A percentile compares a stretch with the other conserved stretches of the same genome.
These are phyloP conservation scores for Candida cerambycidarum DNA, from an alignment of 805 yeast species.

Conservation along the genomic window DNA sequence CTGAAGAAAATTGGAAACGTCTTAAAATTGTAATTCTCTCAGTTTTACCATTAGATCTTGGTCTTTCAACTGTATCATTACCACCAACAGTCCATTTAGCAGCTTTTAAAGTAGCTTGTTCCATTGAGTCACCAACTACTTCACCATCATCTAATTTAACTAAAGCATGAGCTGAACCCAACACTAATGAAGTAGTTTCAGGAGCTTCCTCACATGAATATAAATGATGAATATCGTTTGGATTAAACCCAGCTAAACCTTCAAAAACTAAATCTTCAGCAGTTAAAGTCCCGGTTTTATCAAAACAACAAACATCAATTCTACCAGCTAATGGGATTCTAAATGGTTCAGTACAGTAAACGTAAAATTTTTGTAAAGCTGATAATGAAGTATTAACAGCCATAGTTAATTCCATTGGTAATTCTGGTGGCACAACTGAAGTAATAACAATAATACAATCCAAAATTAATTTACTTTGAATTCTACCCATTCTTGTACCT, in stretches of 20 bases:
- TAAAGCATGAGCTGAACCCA: constrained; percentile 95
- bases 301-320: constrained; percentile 97
- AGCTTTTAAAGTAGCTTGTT: constrained; percentile 88
- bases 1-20: constrained; percentile 95
- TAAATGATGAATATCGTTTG: constrained; percentile 53
- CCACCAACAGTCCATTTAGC: constrained; percentile 80
- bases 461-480: constrained; percentile 86
- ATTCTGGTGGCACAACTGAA: constrained; percentile 97
- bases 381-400: constrained; percentile 92
- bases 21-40: constrained; percentile 72
- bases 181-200: constrained; percentile 60
- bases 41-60: constrained; percentile 24
- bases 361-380: constrained; percentile 81
- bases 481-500: constrained; percentile 94
- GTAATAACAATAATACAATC: constrained; percentile 96
- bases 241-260: constrained; percentile 84
- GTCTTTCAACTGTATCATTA: constrained; percentile 66
- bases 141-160: constrained; percentile 95
- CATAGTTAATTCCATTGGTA: constrained; percentile 98
- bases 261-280: constrained; percentile 96
- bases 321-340: constrained; percentile 98
- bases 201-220: constrained; percentile 65
- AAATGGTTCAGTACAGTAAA: constrained; percentile 98
- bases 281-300: constrained; percentile 96
- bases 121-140: constrained; percentile 99